phyloP scores from a whole-genome alignment of 495 filamentous ascomycete species.

The Cryomyces antarcticus region DNA sequence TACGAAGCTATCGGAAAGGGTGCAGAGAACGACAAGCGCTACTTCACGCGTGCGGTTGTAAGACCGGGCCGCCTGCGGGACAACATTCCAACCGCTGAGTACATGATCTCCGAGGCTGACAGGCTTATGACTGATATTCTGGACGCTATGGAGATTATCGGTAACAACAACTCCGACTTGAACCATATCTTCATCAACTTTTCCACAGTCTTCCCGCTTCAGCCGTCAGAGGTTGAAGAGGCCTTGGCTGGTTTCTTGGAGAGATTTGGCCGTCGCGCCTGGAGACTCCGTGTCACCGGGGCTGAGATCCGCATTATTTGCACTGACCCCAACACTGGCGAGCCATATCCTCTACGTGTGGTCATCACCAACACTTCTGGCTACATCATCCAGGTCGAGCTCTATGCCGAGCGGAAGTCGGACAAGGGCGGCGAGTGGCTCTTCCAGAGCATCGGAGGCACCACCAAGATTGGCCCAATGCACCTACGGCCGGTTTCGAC shows the following conservation, averaged over 20 bases:
- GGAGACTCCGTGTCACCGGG: constrained; percentile 90
- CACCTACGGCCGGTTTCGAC: constrained; percentile 77
- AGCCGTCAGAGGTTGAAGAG: constrained; percentile 79
- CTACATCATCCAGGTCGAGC: constrained; percentile 94
- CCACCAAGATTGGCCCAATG: constrained; percentile 86
- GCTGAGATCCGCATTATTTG: constrained; percentile 97
- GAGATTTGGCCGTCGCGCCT: constrained; percentile 83
- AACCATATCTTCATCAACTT: constrained; percentile 99
- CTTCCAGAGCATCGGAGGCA: constrained; percentile 93
- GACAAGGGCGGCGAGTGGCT: constrained; percentile 88
- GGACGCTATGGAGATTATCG: constrained; percentile 92
- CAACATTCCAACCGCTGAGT: constrained; percentile 92
- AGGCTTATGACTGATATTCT: constrained; percentile 93
- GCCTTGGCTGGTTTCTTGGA: constrained; percentile 90
- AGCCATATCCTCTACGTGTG: constrained; percentile 83
- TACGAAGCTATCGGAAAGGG: constrained; percentile 92
- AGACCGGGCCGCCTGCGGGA: constrained; percentile 82
- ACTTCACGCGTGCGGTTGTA: constrained; percentile 91
- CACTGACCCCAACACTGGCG: constrained; percentile 66
- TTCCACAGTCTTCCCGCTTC: constrained; percentile 78
- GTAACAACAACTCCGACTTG: constrained; percentile 96
- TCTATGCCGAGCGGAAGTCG: constrained; percentile 93
- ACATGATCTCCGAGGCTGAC: constrained; percentile 92
- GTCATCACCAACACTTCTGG: constrained; percentile 97
- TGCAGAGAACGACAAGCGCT: constrained; percentile 85